Evolutionary conservation across 306 rosid genomes (phyloP).

Genomic region (Dryas drummondii): DNA sequence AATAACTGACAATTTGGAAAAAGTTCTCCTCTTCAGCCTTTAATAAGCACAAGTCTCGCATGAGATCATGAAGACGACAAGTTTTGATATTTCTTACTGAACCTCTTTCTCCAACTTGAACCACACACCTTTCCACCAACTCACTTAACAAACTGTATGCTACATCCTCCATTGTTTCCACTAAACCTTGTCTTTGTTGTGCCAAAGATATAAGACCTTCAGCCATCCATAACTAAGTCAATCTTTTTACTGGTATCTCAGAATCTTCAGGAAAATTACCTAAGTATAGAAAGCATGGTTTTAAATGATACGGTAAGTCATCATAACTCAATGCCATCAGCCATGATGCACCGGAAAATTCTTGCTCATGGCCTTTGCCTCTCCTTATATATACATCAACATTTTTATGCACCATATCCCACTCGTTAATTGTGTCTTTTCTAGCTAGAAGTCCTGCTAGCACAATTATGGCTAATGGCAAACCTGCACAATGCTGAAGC

Average conservation of each 20-base stretch:
- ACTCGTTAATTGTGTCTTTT: neutral
- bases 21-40: no score
- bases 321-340: conserved; percentile 47
- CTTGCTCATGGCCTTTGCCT: conserved; percentile 29
- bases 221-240: conserved; percentile 46
- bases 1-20: no score
- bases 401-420: conserved; percentile 32
- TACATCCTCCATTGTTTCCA: conserved; percentile 35
- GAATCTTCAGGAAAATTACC: conserved; percentile 48
- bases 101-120: conserved; percentile 41
- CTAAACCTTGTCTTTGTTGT: no score
- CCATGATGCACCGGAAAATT: conserved; percentile 8
- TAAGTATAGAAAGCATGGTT: conserved; percentile 52
- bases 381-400: conserved; percentile 22
- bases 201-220: conserved; percentile 7
- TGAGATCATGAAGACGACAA: no score
- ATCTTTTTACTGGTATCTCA: conserved; percentile 36
- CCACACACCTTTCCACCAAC: conserved; percentile 46
- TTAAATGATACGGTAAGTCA: conserved; percentile 45
- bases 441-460: conserved; percentile 9
- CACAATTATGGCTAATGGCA: conserved; percentile 13
- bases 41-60: no score
- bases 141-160: conserved; percentile 40
- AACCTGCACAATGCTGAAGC: neutral
- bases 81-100: no score